A percentile compares a stretch with the other conserved stretches of the same genome.
These are phyloP conservation scores for Aspergillus bridgeri DNA, from an alignment of 495 filamentous ascomycete species.

Conservation along the genomic window DNA sequence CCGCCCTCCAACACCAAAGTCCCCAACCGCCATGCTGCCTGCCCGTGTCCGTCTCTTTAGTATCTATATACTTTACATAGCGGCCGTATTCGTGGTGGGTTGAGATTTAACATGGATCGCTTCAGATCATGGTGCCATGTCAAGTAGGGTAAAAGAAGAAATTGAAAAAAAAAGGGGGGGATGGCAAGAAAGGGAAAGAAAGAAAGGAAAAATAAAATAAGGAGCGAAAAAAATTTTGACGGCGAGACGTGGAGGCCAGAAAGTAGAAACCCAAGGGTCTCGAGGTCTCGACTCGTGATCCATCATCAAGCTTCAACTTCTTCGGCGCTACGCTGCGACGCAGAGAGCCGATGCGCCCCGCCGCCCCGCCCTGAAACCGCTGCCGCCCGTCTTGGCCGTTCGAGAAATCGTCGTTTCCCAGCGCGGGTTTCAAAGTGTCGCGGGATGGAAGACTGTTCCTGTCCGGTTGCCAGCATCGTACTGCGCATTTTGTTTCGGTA, in stretches of 20 bases:
- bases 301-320: conserved; percentile 37
- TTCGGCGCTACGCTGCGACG: conserved; percentile 35
- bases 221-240: background rate
- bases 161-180: conserved; percentile 5
- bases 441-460: conserved; percentile 66
- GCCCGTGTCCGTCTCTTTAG: background rate
- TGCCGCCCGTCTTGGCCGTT: conserved; percentile 42
- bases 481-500: conserved; percentile 90
- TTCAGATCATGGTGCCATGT: background rate
- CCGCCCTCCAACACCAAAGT: conserved; percentile 4
- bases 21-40: conserved; percentile 9
- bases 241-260: background rate
- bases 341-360: conserved; percentile 18
- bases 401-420: conserved; percentile 81
- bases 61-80: conserved; percentile 22
- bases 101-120: background rate
- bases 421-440: conserved; percentile 86
- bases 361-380: conserved; percentile 12
- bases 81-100: conserved; percentile 9
- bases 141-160: conserved; percentile 5
- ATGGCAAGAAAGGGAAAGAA: conserved; percentile 12
- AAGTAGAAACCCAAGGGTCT: background rate
- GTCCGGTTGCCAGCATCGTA: conserved; percentile 69
- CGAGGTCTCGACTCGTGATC: background rate
- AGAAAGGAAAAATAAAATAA: conserved; percentile 5